phyloP scores from a whole-genome alignment of 176 grass and related monocot species.

The Rhynchospora tenuis region DNA sequence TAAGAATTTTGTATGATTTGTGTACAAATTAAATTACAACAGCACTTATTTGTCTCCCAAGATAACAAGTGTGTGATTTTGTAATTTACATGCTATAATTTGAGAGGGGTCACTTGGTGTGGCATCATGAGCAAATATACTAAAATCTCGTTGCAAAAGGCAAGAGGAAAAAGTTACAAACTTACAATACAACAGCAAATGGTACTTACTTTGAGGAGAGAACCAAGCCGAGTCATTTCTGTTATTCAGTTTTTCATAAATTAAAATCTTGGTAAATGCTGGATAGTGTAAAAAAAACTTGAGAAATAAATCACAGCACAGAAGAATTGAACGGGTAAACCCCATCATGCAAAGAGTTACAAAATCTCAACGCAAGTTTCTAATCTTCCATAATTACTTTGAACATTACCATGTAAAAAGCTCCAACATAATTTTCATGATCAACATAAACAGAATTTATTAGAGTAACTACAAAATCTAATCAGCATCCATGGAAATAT shows the following conservation, averaged over 20 bases:
- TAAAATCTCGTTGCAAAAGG: not conserved
- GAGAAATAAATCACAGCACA: not conserved
- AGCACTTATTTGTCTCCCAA: not conserved
- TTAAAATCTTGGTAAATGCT: not conserved
- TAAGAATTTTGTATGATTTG: not conserved
- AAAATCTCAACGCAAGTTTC: not conserved
- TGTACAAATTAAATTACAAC: not conserved
- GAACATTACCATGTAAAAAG: not conserved
- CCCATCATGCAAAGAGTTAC: not conserved
- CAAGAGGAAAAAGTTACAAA: not conserved
- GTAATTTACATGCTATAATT: not conserved
- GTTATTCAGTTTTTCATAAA: not conserved
- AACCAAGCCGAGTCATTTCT: too few species aligned
- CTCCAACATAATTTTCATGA: not conserved
- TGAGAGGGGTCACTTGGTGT: not conserved
- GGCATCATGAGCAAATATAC: not conserved
- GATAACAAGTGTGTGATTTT: not conserved
- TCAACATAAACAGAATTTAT: not conserved
- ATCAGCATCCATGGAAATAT: conserved; percentile 17
- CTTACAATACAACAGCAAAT: not conserved
- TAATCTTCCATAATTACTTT: not conserved
- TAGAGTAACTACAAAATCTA: conserved; percentile 1
- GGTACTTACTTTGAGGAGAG: not conserved
- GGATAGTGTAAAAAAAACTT: not conserved
- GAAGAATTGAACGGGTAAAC: not conserved